Evolutionary conservation across 2,329 filamentous ascomycete genomes (phyloP).

Genomic region (Paecilomyces sp.): DNA sequence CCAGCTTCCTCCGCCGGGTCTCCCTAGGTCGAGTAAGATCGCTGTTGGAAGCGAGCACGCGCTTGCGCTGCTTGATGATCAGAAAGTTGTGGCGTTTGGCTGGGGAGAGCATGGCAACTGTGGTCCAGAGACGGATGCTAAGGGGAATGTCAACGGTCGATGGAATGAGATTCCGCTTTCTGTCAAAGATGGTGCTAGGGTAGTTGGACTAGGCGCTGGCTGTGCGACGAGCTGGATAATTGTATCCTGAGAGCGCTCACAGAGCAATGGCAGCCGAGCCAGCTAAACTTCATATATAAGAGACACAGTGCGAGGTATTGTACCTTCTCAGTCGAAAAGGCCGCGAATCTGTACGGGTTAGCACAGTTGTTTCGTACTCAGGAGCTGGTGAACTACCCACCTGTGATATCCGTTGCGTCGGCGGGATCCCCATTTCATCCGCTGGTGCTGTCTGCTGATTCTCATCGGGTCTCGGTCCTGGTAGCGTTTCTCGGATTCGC

Average conservation of each 20-base stretch:
- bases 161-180: constrained; percentile 62
- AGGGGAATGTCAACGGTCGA: constrained; percentile 60
- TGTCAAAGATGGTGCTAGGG: constrained; percentile 43
- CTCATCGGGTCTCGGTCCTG: constrained; percentile 14
- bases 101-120: constrained; percentile 99
- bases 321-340: constrained; percentile 33
- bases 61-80: constrained; percentile 60
- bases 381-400: constrained; percentile 18
- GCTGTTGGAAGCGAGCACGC: constrained; percentile 85
- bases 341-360: constrained; percentile 29
- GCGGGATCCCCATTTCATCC: constrained; percentile 35
- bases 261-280: not conserved
- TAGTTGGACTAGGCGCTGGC: constrained; percentile 66
- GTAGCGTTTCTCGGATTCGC: constrained; percentile 24
- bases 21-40: constrained; percentile 57
- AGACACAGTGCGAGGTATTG: not conserved
- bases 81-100: constrained; percentile 75
- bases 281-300: not conserved
- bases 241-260: constrained; percentile 13
- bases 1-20: constrained; percentile 59
- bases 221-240: constrained; percentile 82
- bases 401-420: constrained; percentile 44
- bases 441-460: constrained; percentile 11
- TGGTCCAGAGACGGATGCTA: constrained; percentile 56
- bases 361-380: constrained; percentile 3